Conservation (phyloP, 2,329 filamentous ascomycete genomes). For the Claviceps sp. region DNA sequence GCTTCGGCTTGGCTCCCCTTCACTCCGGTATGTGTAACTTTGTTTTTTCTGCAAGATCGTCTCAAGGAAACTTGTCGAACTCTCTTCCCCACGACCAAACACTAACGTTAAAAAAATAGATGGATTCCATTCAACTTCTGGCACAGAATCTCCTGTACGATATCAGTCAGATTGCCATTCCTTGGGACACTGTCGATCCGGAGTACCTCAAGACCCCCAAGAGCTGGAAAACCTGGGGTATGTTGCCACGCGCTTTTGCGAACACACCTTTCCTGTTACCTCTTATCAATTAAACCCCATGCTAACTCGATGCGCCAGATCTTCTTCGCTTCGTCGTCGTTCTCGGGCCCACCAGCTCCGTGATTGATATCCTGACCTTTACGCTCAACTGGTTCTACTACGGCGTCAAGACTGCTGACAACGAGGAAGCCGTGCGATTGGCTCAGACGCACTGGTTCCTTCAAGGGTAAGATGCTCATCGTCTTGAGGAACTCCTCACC, state of each 20-base stretch:
- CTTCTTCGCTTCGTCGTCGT: slow-evolving; percentile 16
- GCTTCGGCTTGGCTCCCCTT: slow-evolving; percentile 17
- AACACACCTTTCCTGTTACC: too few relatives aligned
- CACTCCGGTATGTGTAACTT: slow-evolving; percentile 7
- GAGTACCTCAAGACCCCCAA: slow-evolving; percentile 15
- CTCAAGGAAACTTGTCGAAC: too few relatives aligned
- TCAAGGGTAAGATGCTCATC: slow-evolving; percentile 9
- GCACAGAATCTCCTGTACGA: slow-evolving; percentile 17
- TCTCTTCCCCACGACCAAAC: background rate
- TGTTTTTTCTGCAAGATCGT: too few relatives aligned
- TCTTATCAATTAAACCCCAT: background rate
- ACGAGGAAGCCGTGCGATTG: slow-evolving; percentile 6
- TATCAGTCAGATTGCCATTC: slow-evolving; percentile 17
- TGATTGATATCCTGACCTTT: slow-evolving; percentile 15
- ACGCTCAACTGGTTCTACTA: slow-evolving; percentile 13
- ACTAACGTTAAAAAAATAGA: slow-evolving; percentile 2
- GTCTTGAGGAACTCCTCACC: background rate
- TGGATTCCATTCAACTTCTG: slow-evolving; percentile 15
- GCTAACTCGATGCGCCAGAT: slow-evolving; percentile 6
- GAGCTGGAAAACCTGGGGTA: slow-evolving; percentile 12
- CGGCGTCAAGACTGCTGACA: slow-evolving; percentile 8
- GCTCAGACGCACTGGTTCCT: slow-evolving; percentile 17
- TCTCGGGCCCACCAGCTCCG: slow-evolving; percentile 15
- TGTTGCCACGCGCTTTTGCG: background rate
- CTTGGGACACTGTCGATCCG: slow-evolving; percentile 15